A percentile compares a stretch with the other conserved stretches of the same genome.
Evolutionary conservation across 2,329 filamentous ascomycete genomes (phyloP).

Genomic region (Fulvia fulva): DNA sequence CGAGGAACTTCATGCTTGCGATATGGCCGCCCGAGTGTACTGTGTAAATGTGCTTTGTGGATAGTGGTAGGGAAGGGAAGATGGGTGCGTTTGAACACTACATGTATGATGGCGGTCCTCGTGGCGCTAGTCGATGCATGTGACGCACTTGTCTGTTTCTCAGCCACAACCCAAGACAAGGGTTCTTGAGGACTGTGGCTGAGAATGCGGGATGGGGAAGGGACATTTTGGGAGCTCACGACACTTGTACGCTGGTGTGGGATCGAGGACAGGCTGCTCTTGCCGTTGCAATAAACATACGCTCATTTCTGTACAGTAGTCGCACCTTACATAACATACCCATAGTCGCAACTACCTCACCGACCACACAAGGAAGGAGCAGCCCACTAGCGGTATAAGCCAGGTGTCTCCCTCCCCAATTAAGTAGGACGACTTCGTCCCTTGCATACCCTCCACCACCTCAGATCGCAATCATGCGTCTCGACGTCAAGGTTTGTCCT

Average conservation of each 20-base stretch:
- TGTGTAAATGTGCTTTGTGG: slow-evolving; percentile 2
- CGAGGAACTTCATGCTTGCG: slow-evolving; percentile 32
- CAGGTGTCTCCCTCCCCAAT: neutral
- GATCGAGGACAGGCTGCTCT: neutral
- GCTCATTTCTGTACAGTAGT: neutral
- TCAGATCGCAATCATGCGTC: slow-evolving; percentile 45
- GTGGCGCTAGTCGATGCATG: neutral
- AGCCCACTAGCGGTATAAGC: neutral
- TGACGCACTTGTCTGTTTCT: neutral
- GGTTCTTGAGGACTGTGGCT: neutral
- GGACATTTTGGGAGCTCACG: slow-evolving; percentile 2
- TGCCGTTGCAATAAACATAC: neutral
- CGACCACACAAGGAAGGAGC: neutral
- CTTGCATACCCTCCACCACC: slow-evolving; percentile 22
- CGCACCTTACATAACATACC: neutral
- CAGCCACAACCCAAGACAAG: neutral
- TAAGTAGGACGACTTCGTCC: slow-evolving; percentile 21
- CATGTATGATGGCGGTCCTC: neutral
- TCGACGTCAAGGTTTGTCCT: slow-evolving; percentile 60
- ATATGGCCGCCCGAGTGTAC: neutral
- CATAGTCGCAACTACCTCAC: neutral
- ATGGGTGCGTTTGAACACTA: neutral
- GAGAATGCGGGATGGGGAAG: neutral
- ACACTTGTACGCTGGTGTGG: neutral
- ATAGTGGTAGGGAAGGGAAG: neutral